These are phyloP conservation scores for Amphibolis antarctica DNA, from an alignment of 106 monocot species.

Conservation along the genomic window DNA sequence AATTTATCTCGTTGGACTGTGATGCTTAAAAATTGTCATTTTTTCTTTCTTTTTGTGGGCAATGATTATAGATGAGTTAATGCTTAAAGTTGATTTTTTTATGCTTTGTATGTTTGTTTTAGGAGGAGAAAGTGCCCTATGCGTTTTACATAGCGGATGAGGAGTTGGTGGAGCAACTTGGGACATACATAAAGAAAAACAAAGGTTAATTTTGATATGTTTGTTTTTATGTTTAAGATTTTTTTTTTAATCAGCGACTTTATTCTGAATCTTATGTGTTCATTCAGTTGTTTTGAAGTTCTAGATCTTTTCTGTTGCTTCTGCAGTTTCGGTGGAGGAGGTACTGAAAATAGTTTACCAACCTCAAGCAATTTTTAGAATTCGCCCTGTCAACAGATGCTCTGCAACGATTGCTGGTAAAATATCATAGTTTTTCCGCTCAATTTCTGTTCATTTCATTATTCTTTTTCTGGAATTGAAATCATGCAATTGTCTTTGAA, in stretches of 20 bases:
- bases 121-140: slow-evolving; percentile 92
- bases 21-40: no score
- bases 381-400: slow-evolving; percentile 82
- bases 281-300: not conserved
- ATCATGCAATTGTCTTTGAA: not conserved
- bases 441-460: not conserved
- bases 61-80: not conserved
- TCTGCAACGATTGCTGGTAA: slow-evolving; percentile 94
- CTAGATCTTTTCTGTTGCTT: not conserved
- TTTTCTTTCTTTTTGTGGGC: no score
- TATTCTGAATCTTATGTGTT: no score
- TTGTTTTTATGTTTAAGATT: not conserved
- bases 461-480: not conserved
- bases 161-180: slow-evolving; percentile 66
- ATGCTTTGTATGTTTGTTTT: not conserved
- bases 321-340: slow-evolving; percentile 83
- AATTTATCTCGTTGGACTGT: not conserved
- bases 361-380: slow-evolving; percentile 89
- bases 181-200: slow-evolving; percentile 53
- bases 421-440: no score
- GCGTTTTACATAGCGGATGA: slow-evolving; percentile 84
- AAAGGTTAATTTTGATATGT: slow-evolving; percentile 29
- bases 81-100: no score
- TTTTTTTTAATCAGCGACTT: not conserved
- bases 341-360: slow-evolving; percentile 73